A percentile compares a stretch with the other conserved stretches of the same genome.
Conservation (phyloP, 2,329 filamentous ascomycete species). For the Xylaria polymorpha region DNA sequence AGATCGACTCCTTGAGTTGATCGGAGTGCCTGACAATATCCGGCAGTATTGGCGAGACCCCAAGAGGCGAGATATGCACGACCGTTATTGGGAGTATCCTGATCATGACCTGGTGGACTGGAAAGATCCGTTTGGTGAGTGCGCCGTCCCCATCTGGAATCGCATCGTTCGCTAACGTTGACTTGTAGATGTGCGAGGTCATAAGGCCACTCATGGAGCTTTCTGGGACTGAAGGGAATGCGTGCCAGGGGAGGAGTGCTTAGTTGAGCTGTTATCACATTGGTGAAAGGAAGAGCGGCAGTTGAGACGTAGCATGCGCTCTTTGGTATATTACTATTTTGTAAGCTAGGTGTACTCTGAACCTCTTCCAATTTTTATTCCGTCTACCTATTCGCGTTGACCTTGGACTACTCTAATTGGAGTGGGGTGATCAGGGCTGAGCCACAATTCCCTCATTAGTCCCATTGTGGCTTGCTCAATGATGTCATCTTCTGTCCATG, state of each 20-base stretch:
- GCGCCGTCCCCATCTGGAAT: background rate
- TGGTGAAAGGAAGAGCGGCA: no score
- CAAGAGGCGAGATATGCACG: constrained; percentile 8
- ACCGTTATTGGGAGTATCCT: constrained; percentile 38
- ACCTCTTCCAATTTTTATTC: no score
- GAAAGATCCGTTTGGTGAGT: constrained; percentile 36
- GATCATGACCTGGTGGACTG: constrained; percentile 41
- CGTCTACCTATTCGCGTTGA: no score
- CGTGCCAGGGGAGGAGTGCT: no score
- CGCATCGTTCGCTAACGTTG: constrained; percentile 5
- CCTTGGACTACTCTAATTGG: no score
- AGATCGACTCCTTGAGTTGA: constrained; percentile 22
- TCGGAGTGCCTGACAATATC: constrained; percentile 24
- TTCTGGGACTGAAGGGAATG: constrained; percentile 29
- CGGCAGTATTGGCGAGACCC: constrained; percentile 31
- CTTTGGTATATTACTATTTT: no score
- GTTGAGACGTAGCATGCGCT: no score
- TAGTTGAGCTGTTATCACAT: background rate
- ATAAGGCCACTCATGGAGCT: constrained; percentile 38
- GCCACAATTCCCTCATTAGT: background rate
- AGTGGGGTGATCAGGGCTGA: background rate
- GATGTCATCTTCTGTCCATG: no score
- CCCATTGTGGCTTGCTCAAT: constrained; percentile 18
- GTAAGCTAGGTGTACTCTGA: no score
- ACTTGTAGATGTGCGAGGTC: constrained; percentile 23